Evolutionary conservation across 148 eudicot genomes (phyloP), one percentile per base, ranked within the genome.

Genomic region (Pouteria glomerata): DNA sequence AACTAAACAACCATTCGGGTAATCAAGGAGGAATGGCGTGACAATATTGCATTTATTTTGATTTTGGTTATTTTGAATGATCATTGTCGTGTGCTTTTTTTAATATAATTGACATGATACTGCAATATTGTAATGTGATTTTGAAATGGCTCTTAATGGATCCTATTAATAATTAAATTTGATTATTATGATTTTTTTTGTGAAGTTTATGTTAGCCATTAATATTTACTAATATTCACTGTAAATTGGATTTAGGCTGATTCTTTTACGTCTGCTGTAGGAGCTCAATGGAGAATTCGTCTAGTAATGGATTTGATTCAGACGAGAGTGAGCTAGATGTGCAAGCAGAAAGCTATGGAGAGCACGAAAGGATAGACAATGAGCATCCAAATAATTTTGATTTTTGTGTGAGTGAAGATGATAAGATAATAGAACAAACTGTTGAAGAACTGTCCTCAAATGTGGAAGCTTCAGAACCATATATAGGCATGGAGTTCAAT

Each of bases 241-340:
- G 41, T 37, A 37, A 7, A 37, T 37, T 44, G 18, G 48, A 44
- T 44, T 19, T 15, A 59, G 21, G 31, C 30, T 59, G 4, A 16
- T 29, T 55, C 6, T 19, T 59, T n/a, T 59, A 27, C 34, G 26
- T 57, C 18, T 13, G 6, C 63, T 59, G 23, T 59, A 59, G 63
- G 35, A 19, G 41, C 41, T 30, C 26, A 18, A 59, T 59, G 63
- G 63, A 59, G n/a, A 59, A 31, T 19, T 1, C 63, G 31, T 59
- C 63, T 59, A 35, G 39, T 31, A 34, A 59, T 30, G 63, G 37
- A 31, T 59, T 59, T 59, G 63, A 59, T 59, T 59, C 63, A 5
- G 63, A 59, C 18, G 63, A 59, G 31, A 59, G 63, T 59, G 63
- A 59, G 21, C n/a, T 59, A 30, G 63, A 59, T 59, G 15, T 59